Base-by-base conservation (phyloP, 1,284 basidiomycete species). In the Melampsora larici-populina region DNA sequence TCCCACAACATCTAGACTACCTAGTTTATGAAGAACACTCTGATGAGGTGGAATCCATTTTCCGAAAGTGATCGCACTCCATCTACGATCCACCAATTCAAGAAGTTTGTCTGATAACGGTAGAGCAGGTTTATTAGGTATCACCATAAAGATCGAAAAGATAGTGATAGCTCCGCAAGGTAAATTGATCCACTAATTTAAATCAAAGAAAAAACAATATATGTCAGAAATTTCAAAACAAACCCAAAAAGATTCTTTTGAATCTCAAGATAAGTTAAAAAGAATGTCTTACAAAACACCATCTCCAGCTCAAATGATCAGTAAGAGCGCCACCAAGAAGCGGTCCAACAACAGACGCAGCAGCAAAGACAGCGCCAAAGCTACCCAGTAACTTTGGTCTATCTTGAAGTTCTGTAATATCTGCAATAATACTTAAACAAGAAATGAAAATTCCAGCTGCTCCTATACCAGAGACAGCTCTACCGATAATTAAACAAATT, bases 401-500 rank as follows among this genome's bases (percentile, higher is more conserved):
- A 70, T 86, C 82, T 67, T 86, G 83, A 36, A 83, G 0, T 83
- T 81, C 55, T 4, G 84, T 83, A 64, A 85, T 82, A 72, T 84
- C 83, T 33, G 84, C 83, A 72, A 86, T 85, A 80, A 86, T 83
- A 29, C 84, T 83, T 36, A 87, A 82, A 49, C 84, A 82, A 17
- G 83, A 83, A 26, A 86, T 84, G 78, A 87, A 86, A 79, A 88
- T 86, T 7, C 87, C 87, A 0, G 85, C 85, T 0, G 86, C 87
- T 11, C 87, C 87, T 2, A 86, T 81, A 48, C 87, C 87, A 0
- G 86, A 84, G 55, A 88, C 81, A 0, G 87, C 87, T 60, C 87
- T 83, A 0, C 86, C 86, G 63, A 87, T 84, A 79, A 88, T 88
- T 65, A 88, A 81, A 51, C 36, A 46, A 17, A 83, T 80, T 80